phyloP scores from a whole-genome alignment of 441 rosid genomes.

The Macaranga tanarius region DNA sequence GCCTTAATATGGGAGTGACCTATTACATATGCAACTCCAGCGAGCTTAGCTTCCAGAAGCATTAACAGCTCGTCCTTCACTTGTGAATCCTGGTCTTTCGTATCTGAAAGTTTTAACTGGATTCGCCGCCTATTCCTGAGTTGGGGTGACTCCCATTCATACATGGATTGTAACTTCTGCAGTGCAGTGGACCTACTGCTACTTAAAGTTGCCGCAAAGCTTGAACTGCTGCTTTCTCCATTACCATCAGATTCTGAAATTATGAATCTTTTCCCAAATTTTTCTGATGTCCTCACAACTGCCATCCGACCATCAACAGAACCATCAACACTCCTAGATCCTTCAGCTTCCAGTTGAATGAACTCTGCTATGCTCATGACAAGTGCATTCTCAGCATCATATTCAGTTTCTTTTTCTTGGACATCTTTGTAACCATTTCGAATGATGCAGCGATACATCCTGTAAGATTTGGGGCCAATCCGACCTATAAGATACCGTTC shows the following conservation, averaged over 20 bases:
- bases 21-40: slow-evolving; percentile 68
- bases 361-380: slow-evolving; percentile 85
- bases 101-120: slow-evolving; percentile 57
- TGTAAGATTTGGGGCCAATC: slow-evolving; percentile 85
- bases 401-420: slow-evolving; percentile 60
- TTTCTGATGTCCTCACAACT: slow-evolving; percentile 71
- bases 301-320: slow-evolving; percentile 70
- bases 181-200: slow-evolving; percentile 63
- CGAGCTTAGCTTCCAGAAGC: slow-evolving; percentile 71
- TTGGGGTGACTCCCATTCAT: slow-evolving; percentile 58
- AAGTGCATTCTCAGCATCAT: slow-evolving; percentile 74
- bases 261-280: slow-evolving; percentile 64
- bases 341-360: slow-evolving; percentile 89
- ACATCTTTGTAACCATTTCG: slow-evolving; percentile 86
- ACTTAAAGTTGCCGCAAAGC: slow-evolving; percentile 32
- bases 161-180: slow-evolving; percentile 52
- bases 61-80: slow-evolving; percentile 73
- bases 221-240: slow-evolving; percentile 42
- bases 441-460: slow-evolving; percentile 82
- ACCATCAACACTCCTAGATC: slow-evolving; percentile 48
- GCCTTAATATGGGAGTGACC: slow-evolving; percentile 74
- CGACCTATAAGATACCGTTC: slow-evolving; percentile 87
- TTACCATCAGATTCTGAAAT: slow-evolving; percentile 44
- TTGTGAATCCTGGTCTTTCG: slow-evolving; percentile 45
- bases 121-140: slow-evolving; percentile 41